A percentile compares a stretch with the other conserved stretches of the same genome.
phyloP scores from a whole-genome alignment of 2,329 filamentous ascomycete genomes.

The Cercospora zeina region DNA sequence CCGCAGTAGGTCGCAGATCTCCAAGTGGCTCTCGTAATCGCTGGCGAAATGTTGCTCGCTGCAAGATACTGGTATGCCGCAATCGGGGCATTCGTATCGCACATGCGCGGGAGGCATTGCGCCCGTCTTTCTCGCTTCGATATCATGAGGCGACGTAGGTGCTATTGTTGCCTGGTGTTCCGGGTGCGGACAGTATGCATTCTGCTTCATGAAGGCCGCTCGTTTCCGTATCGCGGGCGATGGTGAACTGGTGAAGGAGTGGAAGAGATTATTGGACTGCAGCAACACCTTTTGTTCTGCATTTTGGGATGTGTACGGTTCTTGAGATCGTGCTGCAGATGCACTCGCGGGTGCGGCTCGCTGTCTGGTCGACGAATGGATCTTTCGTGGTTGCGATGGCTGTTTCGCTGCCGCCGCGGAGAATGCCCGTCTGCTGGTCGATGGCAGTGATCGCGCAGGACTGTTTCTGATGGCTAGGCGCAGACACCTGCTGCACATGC shows the following conservation, averaged over 20 bases:
- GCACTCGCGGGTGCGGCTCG: constrained; percentile 27
- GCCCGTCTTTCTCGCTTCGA: constrained; percentile 62
- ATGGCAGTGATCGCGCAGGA: constrained; percentile 15
- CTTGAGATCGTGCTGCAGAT: constrained; percentile 15
- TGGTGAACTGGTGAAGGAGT: constrained; percentile 85
- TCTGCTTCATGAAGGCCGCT: constrained; percentile 86
- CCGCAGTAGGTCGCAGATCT: constrained; percentile 85
- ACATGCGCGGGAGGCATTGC: constrained; percentile 74
- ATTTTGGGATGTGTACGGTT: constrained; percentile 21
- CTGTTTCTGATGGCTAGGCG: constrained; percentile 23
- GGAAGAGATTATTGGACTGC: constrained; percentile 80
- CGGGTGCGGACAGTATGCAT: constrained; percentile 91
- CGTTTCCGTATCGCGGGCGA: constrained; percentile 83
- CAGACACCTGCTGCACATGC: constrained; percentile 33
- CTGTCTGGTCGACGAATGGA: constrained; percentile 30
- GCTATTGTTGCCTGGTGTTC: constrained; percentile 75
- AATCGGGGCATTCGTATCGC: constrained; percentile 93
- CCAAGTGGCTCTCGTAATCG: constrained; percentile 87
- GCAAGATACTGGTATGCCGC: constrained; percentile 90
- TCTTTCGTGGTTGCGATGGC: constrained; percentile 27
- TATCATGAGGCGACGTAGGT: constrained; percentile 63
- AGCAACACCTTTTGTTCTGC: constrained; percentile 51
- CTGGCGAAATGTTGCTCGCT: constrained; percentile 94
- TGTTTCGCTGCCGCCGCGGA: constrained; percentile 27
- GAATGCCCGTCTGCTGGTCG: constrained; percentile 27